Evolutionary conservation across 305 asterid species (phyloP), one percentile per base, ranked within the genome.

Genomic region (Galium porrigens): DNA sequence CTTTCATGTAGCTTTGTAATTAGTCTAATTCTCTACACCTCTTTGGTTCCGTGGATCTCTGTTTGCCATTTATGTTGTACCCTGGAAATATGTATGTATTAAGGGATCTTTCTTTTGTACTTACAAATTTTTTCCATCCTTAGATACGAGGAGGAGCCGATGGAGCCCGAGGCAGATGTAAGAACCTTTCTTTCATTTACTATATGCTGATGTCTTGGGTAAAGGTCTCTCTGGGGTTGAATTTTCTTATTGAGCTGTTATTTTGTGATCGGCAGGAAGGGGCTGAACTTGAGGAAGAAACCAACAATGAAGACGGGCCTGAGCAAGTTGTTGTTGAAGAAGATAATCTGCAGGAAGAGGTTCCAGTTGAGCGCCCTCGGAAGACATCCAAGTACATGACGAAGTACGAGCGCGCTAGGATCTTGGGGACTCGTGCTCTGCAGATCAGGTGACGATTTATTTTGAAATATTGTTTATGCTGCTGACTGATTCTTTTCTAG

Each of bases 321-420:
- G 84, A 80, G 41, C 67, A 73, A 30, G 64, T 80, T 59, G 4
- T 74, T 32, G 81, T 73, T 15, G 79, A 79, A 33, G 74, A 70
- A 56, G 81, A 69, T 12, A 78, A 80, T 32, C 77, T 77, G 68
- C 29, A 52, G 33, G 84, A 74, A 48, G 84, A 74, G 58, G 85
- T 36, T 30, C 77, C 85, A 3, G 78, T 75, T 33, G 90, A 82
- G 32, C 86, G 85, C 18, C 90, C 89, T 58, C 79, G 87, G 46
- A 85, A 85, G 70, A 87, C 90, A 39, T 87, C 95, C 30, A 85
- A 87, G 68, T 85, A 79, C 63, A 87, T 87, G 94, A 87, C 95
- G 0, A 85, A 87, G 81, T 87, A 85, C 58, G 95, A 87, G 73
- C 87, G 89, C 18, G 95, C 89, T 0, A 79, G 95, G 71, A 87